A percentile compares a stretch with the other conserved stretches of the same genome.
phyloP scores from a whole-genome alignment of 2,329 filamentous ascomycete species.

The Monosporascus sp. region DNA sequence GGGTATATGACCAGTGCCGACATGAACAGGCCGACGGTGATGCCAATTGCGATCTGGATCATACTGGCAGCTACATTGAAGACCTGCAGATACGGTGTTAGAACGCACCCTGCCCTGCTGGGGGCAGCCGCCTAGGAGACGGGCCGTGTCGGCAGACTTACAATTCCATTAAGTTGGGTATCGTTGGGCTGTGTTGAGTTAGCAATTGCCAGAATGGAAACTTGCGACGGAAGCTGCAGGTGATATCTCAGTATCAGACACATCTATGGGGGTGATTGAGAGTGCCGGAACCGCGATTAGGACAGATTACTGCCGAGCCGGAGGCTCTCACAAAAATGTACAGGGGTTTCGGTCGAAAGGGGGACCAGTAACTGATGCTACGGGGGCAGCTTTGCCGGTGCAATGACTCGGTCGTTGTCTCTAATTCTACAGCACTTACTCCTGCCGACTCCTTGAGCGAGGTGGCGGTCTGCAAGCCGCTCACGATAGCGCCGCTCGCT shows the following conservation, averaged over 20 bases:
- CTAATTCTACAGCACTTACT: background rate
- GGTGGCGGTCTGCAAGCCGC: slow-evolving; percentile 40
- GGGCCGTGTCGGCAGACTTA: background rate
- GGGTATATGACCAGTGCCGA: slow-evolving; percentile 52
- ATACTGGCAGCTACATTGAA: slow-evolving; percentile 54
- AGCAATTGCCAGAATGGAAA: background rate
- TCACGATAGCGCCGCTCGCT: slow-evolving; percentile 41
- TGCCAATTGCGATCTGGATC: slow-evolving; percentile 56
- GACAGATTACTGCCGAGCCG: background rate
- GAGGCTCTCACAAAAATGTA: background rate
- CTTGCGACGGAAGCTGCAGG: background rate
- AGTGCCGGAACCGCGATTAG: background rate
- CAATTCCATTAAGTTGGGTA: slow-evolving; percentile 1
- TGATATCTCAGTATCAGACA: background rate
- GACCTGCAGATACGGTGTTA: slow-evolving; percentile 8
- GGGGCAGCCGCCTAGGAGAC: no score
- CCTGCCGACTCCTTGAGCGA: slow-evolving; percentile 32
- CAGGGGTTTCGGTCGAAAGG: background rate
- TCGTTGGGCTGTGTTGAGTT: slow-evolving; percentile 5
- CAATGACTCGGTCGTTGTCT: background rate
- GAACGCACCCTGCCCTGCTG: background rate
- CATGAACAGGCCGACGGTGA: slow-evolving; percentile 56
- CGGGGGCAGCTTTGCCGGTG: background rate
- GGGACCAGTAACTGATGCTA: background rate
- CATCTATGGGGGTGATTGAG: background rate